Evolutionary conservation across 768 basidiomycete genomes (phyloP), one percentile per base, ranked within the genome.

Genomic region (Lactifluus hygrophoroides): DNA sequence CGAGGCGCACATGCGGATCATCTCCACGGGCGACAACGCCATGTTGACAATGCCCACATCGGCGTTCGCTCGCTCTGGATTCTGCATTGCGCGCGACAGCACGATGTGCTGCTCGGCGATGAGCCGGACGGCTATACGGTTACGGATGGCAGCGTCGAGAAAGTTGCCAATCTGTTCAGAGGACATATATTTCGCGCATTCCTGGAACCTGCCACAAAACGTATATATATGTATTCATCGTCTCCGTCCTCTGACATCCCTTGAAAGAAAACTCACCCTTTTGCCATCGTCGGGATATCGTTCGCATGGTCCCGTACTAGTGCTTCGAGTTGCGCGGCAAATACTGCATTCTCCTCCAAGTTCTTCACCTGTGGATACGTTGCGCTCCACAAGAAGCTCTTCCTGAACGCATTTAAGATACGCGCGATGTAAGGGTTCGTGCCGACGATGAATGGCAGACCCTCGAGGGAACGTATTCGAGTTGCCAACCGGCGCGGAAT

Each of bases 71-170:
- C 68, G 64, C 27, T 76, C 60, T 6, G 65, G 73, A 35, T 75
- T 71, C 46, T 77, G 73, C 57, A 91, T 68, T 1, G 84, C 84
- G 56, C 81, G 82, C 1, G 91, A 88, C 43, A 94, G 76, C 9
- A 89, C 83, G 37, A 94, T 88, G 69, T 94, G 92, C 66, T 94
- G 92, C 69, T 94, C 92, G 38, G 90, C 92, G 59, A 94, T 88
- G 56, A 94, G 75, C 34, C 92, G 84, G 28, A 94, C 83, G 38
- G 89, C 90, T 56, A 94, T 91, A 55, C 92, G 86, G 66, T 84
- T 92, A 27, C 85, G 84, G 65, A 94, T 93, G 40, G 89, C 84
- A 43, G 83, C 82, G 68, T 94, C 88, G 25, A 94, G 74, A 68
- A 94, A 94, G 56, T 76, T 76, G 71, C 80, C 85, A 64, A 91